Conservation (phyloP, 2,329 filamentous ascomycete species). For the Thelonectria discophora region DNA sequence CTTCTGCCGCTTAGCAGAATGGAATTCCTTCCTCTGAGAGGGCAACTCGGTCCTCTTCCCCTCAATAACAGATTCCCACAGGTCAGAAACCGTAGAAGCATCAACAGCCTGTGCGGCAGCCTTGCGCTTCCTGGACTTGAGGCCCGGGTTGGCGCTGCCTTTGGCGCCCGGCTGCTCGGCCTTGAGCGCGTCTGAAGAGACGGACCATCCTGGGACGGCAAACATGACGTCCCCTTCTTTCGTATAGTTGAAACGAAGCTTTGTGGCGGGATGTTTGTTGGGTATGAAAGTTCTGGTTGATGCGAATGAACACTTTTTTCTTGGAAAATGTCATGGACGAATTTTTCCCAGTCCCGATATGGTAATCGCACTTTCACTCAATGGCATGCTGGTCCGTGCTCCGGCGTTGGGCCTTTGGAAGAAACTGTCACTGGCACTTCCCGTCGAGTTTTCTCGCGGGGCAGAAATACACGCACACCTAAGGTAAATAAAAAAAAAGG, state of each 20-base stretch:
- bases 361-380: background rate
- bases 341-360: background rate
- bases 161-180: slow-evolving; percentile 62
- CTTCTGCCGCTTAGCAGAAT: slow-evolving; percentile 49
- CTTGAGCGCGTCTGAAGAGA: slow-evolving; percentile 77
- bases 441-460: too few relatives aligned
- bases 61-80: slow-evolving; percentile 84
- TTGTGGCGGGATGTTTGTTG: background rate
- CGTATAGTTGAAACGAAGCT: slow-evolving; percentile 9
- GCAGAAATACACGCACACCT: too few relatives aligned
- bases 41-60: slow-evolving; percentile 58
- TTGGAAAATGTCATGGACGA: background rate
- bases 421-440: background rate
- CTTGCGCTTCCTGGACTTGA: slow-evolving; percentile 69
- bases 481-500: too few relatives aligned
- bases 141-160: slow-evolving; percentile 45
- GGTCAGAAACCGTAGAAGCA: slow-evolving; percentile 74
- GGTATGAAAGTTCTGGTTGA: background rate
- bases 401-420: background rate
- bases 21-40: slow-evolving; percentile 24
- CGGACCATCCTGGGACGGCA: slow-evolving; percentile 90
- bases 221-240: slow-evolving; percentile 69
- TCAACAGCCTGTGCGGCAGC: slow-evolving; percentile 61
- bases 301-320: slow-evolving; percentile 22
- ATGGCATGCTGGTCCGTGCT: background rate